Percentiles rank a stretch among this genome's conserved stretches.
Evolutionary conservation across 192 early-diverging fungal genomes (phyloP).

Genomic region (Coemansia sp.): DNA sequence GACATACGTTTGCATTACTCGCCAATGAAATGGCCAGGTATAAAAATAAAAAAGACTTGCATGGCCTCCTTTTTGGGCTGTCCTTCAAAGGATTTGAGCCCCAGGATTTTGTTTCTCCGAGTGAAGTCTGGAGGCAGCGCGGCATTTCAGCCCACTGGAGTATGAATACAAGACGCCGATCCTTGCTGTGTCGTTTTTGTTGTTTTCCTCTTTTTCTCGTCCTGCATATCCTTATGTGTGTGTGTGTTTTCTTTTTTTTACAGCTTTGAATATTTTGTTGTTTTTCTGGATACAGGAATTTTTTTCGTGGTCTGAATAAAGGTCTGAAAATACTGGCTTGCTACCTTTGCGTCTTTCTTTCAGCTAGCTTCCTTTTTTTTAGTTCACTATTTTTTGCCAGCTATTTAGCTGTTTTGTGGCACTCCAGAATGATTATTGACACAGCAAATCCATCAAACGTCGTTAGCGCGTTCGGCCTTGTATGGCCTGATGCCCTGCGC

Average conservation of each 20-base stretch:
- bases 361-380: background rate
- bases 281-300: background rate
- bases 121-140: background rate
- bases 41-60: slow-evolving; percentile 1
- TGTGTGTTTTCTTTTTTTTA: background rate
- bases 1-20: background rate
- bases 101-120: background rate
- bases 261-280: background rate
- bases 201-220: slow-evolving; percentile 2
- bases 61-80: background rate
- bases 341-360: background rate
- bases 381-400: slow-evolving; percentile 1
- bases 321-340: background rate
- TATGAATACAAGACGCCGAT: background rate
- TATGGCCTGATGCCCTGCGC: slow-evolving; percentile 46
- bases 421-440: slow-evolving; percentile 43
- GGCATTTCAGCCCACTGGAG: background rate
- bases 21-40: too few relatives aligned
- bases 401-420: background rate
- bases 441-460: slow-evolving; percentile 29
- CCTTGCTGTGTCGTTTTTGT: background rate
- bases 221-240: background rate
- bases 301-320: background rate
- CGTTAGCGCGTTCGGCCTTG: slow-evolving; percentile 30
- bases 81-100: background rate